Conservation (phyloP, 768 basidiomycete genomes). For the Saitozyma podzolica region DNA sequence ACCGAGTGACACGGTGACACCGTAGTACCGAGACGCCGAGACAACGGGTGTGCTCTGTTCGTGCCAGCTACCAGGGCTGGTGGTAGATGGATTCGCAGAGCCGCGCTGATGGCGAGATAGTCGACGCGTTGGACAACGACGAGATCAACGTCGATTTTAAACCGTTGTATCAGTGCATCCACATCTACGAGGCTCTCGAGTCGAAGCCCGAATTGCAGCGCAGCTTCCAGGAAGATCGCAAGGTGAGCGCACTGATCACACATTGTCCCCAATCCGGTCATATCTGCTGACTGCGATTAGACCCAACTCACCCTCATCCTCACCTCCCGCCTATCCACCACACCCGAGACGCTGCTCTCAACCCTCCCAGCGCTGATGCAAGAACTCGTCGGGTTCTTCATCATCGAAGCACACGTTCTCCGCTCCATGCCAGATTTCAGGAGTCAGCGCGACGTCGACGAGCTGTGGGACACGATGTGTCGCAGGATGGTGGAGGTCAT, state of each 20-base stretch:
- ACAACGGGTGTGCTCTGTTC: background rate
- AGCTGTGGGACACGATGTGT: conserved; percentile 88
- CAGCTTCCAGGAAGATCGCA: conserved; percentile 95
- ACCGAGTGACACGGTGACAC: too few relatives aligned
- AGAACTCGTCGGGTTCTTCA: conserved; percentile 96
- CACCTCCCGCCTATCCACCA: conserved; percentile 54
- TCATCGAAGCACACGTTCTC: conserved; percentile 89
- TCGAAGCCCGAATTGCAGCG: conserved; percentile 84
- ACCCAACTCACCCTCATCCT: conserved; percentile 96
- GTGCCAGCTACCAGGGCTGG: background rate
- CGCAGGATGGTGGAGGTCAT: conserved; percentile 71
- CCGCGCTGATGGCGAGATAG: conserved; percentile 54
- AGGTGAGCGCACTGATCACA: conserved; percentile 60
- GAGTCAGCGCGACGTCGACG: conserved; percentile 86
- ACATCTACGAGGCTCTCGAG: conserved; percentile 89
- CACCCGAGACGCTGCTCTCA: conserved; percentile 47
- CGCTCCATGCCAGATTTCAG: conserved; percentile 85
- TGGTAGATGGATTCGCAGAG: too few relatives aligned
- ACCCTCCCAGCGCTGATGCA: conserved; percentile 75
- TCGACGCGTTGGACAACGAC: conserved; percentile 88
- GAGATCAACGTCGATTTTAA: conserved; percentile 86
- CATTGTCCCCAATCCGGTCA: background rate
- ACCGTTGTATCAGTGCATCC: conserved; percentile 93
- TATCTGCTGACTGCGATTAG: conserved; percentile 54
- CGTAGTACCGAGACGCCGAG: too few relatives aligned